A percentile compares a stretch with the other conserved stretches of the same genome.
Evolutionary conservation across 2,329 filamentous ascomycete genomes (phyloP).

Genomic region (Fusarium liriodendri): DNA sequence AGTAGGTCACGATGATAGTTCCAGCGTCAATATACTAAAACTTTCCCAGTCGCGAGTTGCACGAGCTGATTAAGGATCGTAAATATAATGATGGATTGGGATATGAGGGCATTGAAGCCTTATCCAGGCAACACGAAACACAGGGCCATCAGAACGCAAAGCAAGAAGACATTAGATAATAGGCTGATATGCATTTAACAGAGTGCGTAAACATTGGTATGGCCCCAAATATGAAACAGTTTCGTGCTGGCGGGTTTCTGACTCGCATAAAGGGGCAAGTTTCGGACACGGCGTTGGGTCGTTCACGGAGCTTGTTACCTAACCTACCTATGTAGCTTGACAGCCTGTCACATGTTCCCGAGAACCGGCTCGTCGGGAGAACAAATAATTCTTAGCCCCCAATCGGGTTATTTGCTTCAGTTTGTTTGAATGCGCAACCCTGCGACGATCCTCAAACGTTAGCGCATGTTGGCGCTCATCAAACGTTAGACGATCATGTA

Average conservation of each 20-base stretch:
- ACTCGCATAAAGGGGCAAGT: neutral
- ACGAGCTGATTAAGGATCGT: neutral
- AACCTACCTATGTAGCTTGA: neutral
- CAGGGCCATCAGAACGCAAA: neutral
- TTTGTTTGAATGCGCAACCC: neutral
- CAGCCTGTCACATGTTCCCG: neutral
- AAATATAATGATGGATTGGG: neutral
- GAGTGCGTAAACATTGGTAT: neutral
- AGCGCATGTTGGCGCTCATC: constrained; percentile 6
- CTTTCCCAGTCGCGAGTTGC: neutral
- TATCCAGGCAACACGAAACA: neutral
- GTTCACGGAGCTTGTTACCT: neutral
- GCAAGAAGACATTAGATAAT: neutral
- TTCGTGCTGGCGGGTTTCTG: neutral
- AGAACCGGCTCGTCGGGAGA: neutral
- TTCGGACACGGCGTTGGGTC: neutral
- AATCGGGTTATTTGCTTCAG: neutral
- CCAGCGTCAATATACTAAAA: neutral
- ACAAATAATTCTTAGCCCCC: neutral
- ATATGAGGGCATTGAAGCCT: neutral
- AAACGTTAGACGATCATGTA: constrained; percentile 8
- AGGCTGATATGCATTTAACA: neutral
- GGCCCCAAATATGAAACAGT: neutral
- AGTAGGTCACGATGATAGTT: neutral
- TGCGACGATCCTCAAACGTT: constrained; percentile 23